A percentile compares a stretch with the other conserved stretches of the same genome.
Conservation (phyloP, 1,139 yeast genomes). For the Groenewaldozyma sp. region DNA sequence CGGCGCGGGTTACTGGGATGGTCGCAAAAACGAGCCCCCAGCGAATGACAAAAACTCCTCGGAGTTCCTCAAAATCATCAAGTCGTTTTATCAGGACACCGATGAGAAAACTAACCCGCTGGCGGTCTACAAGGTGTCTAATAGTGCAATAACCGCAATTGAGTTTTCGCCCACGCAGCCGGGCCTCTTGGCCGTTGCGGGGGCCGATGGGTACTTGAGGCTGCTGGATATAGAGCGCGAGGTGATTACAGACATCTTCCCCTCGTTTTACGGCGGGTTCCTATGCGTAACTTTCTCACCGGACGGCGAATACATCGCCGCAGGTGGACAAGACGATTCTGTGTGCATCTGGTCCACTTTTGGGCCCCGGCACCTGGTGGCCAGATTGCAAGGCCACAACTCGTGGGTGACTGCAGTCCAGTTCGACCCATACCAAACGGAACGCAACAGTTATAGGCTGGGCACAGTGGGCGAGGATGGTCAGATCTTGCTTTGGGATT, state of each 20-base stretch:
- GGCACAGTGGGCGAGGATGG: conserved; percentile 70
- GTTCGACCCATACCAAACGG: conserved; percentile 34
- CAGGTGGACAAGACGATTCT: conserved; percentile 42
- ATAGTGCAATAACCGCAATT: conserved; percentile 46
- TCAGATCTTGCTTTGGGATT: conserved; percentile 60
- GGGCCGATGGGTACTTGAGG: conserved; percentile 60
- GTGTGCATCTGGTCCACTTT: conserved; percentile 29
- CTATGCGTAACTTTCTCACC: conserved; percentile 50
- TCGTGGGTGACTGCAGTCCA: conserved; percentile 51
- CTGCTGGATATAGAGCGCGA: conserved; percentile 46
- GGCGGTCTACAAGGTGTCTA: conserved; percentile 55
- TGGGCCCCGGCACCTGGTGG: conserved; percentile 24
- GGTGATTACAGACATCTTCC: conserved; percentile 46
- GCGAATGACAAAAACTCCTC: conserved; percentile 20
- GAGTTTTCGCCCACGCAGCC: conserved; percentile 38
- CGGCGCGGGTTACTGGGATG: conserved; percentile 14
- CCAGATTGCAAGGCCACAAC: conserved; percentile 52
- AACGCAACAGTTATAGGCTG: conserved; percentile 39
- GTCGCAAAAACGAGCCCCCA: conserved; percentile 15
- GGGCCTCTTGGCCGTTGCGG: conserved; percentile 40
- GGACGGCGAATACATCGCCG: conserved; percentile 51
- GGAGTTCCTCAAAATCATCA: conserved; percentile 22
- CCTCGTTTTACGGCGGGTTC: conserved; percentile 64
- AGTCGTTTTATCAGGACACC: conserved; percentile 13
- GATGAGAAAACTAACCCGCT: conserved; percentile 33